Evolutionary conservation across 2,329 filamentous ascomycete genomes (phyloP), one percentile per base, ranked within the genome.

Genomic region (Trichoderma sp.): DNA sequence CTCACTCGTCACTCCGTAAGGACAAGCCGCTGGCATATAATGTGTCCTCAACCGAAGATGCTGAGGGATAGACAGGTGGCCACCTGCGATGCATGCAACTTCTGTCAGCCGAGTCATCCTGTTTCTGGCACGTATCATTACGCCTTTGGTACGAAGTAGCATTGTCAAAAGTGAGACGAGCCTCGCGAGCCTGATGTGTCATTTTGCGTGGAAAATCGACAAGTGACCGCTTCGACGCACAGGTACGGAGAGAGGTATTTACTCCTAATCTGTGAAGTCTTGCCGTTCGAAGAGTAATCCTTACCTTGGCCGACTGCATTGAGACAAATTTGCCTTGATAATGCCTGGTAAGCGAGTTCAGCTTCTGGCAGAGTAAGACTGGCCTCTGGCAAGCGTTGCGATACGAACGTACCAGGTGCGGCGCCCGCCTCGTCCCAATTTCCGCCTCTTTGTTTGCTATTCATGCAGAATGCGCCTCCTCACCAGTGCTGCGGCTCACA

Each of bases 221-320:
- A 66, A 64, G 60, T 70, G 67, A 70, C 66, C 43, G 57, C 21
- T 60, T 45, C 45, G 51, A 55, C 48, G 50, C n/a, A n/a, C 17
- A 54, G 12, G 24, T 24, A 54, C 14, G 28, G 28, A 58, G 15
- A 41, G 30, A 51, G 17, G 45, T 34, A 45, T 43, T 45, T 59
- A 59, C 55, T 43, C 19, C 28, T 51, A 28, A 21, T 50, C 21
- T 12, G 47, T 48, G 24, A 30, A 34, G 5, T 50, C n/a, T 15
- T 10, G 28, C 44, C 24, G 51, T 41, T 41, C n/a, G 15, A n/a
- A 15, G 12, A 24, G 45, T 26, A 44, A 28, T n/a, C 26, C 48
- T 30, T 44, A 7, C n/a, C 28, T 52, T 19, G 54, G 54, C 39
- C 24, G 21, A 51, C 48, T 43, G 58, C 17, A 21, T 51, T 30